A percentile compares a stretch with the other conserved stretches of the same genome.
Conservation (phyloP, 2,329 filamentous ascomycete genomes). For the Ophiosphaerella narmari region DNA sequence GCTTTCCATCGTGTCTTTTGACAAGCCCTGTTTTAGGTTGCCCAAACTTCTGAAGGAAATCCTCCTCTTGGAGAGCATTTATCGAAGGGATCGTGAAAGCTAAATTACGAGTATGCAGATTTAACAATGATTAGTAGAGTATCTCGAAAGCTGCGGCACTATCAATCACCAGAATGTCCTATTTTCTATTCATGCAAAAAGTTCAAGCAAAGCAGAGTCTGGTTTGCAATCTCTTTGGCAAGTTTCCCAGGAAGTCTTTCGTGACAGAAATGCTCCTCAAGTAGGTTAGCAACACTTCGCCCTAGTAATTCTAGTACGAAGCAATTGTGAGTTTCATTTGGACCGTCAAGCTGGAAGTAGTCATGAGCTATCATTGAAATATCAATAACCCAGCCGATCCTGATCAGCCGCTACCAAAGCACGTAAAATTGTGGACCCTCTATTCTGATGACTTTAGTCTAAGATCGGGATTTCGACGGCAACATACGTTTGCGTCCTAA, state of each 20-base stretch:
- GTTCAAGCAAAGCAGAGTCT: slow-evolving; percentile 15
- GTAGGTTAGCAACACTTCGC: slow-evolving; percentile 46
- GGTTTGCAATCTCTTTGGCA: slow-evolving; percentile 45
- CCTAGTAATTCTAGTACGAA: slow-evolving; percentile 51
- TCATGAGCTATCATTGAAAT: slow-evolving; percentile 46
- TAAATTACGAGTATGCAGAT: slow-evolving; percentile 35
- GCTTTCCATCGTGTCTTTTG: slow-evolving; percentile 22
- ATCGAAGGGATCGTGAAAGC: slow-evolving; percentile 22
- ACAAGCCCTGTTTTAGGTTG: slow-evolving; percentile 2
- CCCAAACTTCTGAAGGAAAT: no score
- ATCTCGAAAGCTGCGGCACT: background rate
- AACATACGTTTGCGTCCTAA: slow-evolving; percentile 22
- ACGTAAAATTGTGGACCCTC: slow-evolving; percentile 20
- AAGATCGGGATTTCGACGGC: slow-evolving; percentile 25
- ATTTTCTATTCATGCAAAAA: slow-evolving; percentile 27
- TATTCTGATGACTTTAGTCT: slow-evolving; percentile 9
- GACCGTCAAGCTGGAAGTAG: slow-evolving; percentile 47
- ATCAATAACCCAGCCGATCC: slow-evolving; percentile 13
- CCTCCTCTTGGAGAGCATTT: no score
- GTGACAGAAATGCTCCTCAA: slow-evolving; percentile 38
- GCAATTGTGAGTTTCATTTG: slow-evolving; percentile 54
- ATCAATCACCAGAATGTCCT: slow-evolving; percentile 31
- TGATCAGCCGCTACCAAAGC: slow-evolving; percentile 10
- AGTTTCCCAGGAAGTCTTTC: slow-evolving; percentile 43
- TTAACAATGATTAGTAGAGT: slow-evolving; percentile 15